Evolutionary conservation across 140 eudicot genomes (phyloP), one percentile per base, ranked within the genome.

Genomic region (Oenanthe javanica): DNA sequence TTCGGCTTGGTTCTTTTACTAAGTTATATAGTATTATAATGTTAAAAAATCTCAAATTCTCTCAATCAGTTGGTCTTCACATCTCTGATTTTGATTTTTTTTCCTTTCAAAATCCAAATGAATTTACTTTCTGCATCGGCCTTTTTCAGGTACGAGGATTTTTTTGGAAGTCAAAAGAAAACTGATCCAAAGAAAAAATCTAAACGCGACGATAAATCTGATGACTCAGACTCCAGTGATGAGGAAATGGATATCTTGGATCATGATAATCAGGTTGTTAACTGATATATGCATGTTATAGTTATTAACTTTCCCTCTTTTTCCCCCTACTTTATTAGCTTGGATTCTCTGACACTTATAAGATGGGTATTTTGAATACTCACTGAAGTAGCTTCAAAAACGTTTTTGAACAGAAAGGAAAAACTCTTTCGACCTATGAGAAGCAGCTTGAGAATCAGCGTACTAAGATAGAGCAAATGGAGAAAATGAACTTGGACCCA

Each of bases 361-460:
- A 50, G 40, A 47, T 82, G 27, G 27, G 8, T 10, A n/a, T 74
- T 46, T 54, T 80, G 79, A 9, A 54, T 11, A 21, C 73, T 75
- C 72, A 36, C 42, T 80, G 64, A 80, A 74, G 49, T 25, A 63
- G 13, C 1, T 42, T 23, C 9, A 9, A 19, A 54, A 9, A 23
- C 38, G 57, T 78, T 38, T 11, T 82, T 69, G 38, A 78, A 50
- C 88, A 80, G 90, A 86, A 84, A 83, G 87, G 72, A 49, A 86
- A 77, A 27, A 87, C 83, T 84, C 93, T 90, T 84, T 94, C 98
- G 48, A 94, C 96, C 23, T 87, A 90, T 78, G 97, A 94, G 77
- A 94, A 88, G 82, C 87, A 90, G 83, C 89, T 81, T 8, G 76
- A 87, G 81, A 92, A 94, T 85, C 90, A 90, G 69, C 91, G 86